Conservation (phyloP, 2,329 filamentous ascomycete species). For the Sordariomycetes sp. region DNA sequence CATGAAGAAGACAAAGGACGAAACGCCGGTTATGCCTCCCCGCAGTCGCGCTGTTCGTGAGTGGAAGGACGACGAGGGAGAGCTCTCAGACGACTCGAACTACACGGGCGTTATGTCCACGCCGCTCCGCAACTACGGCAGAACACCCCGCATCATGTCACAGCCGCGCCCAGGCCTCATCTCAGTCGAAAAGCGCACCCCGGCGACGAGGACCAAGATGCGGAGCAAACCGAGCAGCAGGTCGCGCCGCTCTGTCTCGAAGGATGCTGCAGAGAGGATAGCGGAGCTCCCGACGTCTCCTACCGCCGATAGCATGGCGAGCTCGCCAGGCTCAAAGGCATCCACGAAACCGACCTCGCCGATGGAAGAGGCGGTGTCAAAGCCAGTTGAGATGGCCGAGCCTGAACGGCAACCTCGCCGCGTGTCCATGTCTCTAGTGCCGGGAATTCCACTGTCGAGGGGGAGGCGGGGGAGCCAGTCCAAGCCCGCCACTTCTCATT, state of each 20-base stretch:
- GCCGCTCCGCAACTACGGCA: background rate
- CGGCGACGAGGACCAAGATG: background rate
- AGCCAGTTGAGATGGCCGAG: background rate
- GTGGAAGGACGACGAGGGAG: background rate
- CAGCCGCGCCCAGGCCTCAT: background rate
- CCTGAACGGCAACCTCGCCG: background rate
- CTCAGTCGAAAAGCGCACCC: background rate
- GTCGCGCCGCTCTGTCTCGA: background rate
- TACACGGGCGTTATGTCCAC: background rate
- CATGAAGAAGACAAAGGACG: background rate
- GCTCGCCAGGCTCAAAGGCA: background rate
- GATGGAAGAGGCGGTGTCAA: background rate
- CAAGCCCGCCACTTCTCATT: no score
- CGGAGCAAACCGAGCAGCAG: background rate
- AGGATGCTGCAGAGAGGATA: background rate
- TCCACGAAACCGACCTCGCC: background rate
- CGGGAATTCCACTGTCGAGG: background rate
- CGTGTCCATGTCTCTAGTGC: background rate
- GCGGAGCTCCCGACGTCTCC: background rate
- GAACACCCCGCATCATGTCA: background rate
- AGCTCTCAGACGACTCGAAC: background rate
- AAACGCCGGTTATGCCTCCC: background rate
- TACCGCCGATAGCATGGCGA: background rate
- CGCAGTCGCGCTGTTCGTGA: background rate
- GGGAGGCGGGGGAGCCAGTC: no score